Base-by-base conservation (phyloP, 345 rosid genomes). In the Aurinia saxatilis region DNA sequence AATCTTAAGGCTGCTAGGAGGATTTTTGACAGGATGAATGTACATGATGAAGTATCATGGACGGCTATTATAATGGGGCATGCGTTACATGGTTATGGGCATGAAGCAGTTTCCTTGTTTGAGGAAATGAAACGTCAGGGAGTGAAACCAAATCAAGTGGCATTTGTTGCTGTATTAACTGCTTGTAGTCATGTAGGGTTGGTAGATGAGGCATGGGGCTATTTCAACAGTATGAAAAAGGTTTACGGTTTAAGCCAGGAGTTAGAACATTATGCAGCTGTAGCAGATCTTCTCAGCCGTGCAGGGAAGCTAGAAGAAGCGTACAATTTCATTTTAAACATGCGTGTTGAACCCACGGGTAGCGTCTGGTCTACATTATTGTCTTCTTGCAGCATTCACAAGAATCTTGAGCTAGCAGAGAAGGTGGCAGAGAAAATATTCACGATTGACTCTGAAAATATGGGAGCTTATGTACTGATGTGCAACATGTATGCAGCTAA, bases 161-260 rank as follows among this genome's bases (percentile, higher is more conserved):
- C 96, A 2, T 85, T 79, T 71, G 66, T 88, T 35, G 95, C 98
- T 31, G 85, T 83, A 15, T 63, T 91, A 68, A 91, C 96, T 21
- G 95, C 96, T 23, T 91, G 98, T 62, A 91, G 91, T 77, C 95
- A 88, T 67, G 80, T 85, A 5, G 98, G 96, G 39, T 75, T 91
- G 49, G 57, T 79, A 6, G 81, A 82, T 34, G 80, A 78, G 74
- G 95, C 81, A 16, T 75, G 90, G 84, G 70, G 50, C 2, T 78
- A 80, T 73, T 88, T 88, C 63, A 72, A 77, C 52, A 29, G 67
- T 64, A 91, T 91, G 96, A 73, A 71, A 23, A 65, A 54, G 68
- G 60, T 79, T 30, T 81, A 81, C 11, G 80, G 88, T 25, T 78
- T 88, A 61, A 48, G 55, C 47, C 95, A 84, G 1, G 85, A 79